Conservation (phyloP, 306 rosid genomes). For the Quercus berberidifolia region DNA sequence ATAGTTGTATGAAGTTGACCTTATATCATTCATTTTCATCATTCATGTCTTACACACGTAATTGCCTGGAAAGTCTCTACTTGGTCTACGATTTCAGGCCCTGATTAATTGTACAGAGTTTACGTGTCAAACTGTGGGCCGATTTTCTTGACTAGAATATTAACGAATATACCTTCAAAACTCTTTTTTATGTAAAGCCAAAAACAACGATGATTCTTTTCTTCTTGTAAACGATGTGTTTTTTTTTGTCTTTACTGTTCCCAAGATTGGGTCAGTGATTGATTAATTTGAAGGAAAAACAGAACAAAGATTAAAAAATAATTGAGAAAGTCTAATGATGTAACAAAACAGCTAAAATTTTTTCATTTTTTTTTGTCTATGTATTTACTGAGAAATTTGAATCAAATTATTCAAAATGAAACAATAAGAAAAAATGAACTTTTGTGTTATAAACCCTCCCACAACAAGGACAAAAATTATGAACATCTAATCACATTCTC, state of each 20-base stretch:
- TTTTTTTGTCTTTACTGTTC: slow-evolving; percentile 18
- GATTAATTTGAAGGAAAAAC: neutral
- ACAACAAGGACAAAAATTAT: slow-evolving; percentile 43
- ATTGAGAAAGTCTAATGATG: neutral
- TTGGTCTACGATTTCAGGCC: slow-evolving; percentile 29
- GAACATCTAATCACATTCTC: slow-evolving; percentile 53
- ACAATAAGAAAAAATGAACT: slow-evolving; percentile 45
- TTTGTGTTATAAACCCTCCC: slow-evolving; percentile 32
- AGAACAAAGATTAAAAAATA: neutral
- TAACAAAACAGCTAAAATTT: neutral
- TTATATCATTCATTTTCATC: neutral
- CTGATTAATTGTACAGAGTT: slow-evolving; percentile 17
- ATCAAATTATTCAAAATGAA: slow-evolving; percentile 40
- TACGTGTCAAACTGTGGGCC: slow-evolving; percentile 68
- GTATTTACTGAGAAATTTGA: slow-evolving; percentile 40
- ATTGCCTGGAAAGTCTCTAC: slow-evolving; percentile 51
- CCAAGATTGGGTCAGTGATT: slow-evolving; percentile 13
- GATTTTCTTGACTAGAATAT: slow-evolving; percentile 60
- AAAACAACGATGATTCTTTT: neutral
- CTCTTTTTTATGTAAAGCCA: slow-evolving; percentile 1
- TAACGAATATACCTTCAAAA: slow-evolving; percentile 21
- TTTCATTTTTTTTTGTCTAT: neutral
- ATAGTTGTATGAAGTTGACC: slow-evolving; percentile 32
- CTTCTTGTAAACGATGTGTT: neutral
- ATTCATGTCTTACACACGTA: slow-evolving; percentile 26